Base-by-base conservation (phyloP, 2,329 filamentous ascomycete genomes). In the Colletotrichum falcatum region DNA sequence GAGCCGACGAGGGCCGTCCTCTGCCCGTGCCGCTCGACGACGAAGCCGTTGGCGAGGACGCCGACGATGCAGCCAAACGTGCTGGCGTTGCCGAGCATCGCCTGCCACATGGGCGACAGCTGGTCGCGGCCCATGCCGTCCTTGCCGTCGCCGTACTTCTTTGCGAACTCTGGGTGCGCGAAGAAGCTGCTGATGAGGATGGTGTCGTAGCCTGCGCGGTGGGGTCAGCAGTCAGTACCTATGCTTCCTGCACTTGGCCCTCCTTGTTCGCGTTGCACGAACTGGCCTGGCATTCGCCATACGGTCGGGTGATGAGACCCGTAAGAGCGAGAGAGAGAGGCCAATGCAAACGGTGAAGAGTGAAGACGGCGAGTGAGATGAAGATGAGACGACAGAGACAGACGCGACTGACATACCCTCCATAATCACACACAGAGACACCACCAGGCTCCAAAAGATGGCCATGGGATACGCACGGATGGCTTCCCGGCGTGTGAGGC, bases 91-190 rank as follows among this genome's bases (percentile, higher is more conserved):
- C 77, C 77, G 1, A 87, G 75, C 0, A 78, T 82, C 1, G 82
- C 79, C 73, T 86, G 83, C 85, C 85, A 86, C 6, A 79, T 73
- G 0, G 82, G 80, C 1, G 80, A 77, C 44, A 87, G 77, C 71
- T 84, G 75, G 55, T 75, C 73, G 28, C 73, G 67, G 16, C 74
- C 74, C 33, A 70, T 16, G 4, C 53, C 58, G 42, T 74, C 75
- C 20, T 76, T 59, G 28, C 71, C 73, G 58, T 75, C 71, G 26
- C 76, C 76, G 35, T 76, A 79, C 42, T 73, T 76, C 37, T 73
- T 72, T 7, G 72, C 61, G 64, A 79, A 80, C n/a, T 74, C 63
- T 12, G 77, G 77, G 62, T 77, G 77, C 12, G 74, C 75, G 58
- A 74, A 77, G 66, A 77, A 76, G 65, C 74, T 76, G 30, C 70